These are phyloP conservation scores for Dactylorhiza incarnata DNA, from an alignment of 106 monocot genomes.

Conservation along the genomic window DNA sequence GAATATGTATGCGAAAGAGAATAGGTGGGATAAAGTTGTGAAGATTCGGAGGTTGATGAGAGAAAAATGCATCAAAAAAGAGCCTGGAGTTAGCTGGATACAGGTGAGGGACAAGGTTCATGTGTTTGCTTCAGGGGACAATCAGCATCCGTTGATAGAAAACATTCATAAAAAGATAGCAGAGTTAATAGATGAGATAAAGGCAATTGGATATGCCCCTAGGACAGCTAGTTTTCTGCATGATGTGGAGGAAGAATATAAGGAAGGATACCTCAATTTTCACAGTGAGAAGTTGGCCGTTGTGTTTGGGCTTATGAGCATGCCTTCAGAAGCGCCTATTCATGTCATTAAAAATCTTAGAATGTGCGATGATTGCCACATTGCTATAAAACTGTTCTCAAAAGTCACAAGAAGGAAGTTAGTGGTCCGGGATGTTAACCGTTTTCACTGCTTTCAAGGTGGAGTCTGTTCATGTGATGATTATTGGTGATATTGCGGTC, in stretches of 20 bases:
- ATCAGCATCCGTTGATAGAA: slow-evolving; percentile 29
- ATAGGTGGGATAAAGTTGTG: slow-evolving; percentile 52
- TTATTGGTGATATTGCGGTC: slow-evolving; percentile 30
- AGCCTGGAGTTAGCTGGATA: slow-evolving; percentile 74
- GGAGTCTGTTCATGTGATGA: slow-evolving; percentile 45
- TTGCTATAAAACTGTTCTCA: slow-evolving; percentile 48
- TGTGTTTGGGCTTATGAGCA: slow-evolving; percentile 36
- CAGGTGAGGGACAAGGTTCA: slow-evolving; percentile 41
- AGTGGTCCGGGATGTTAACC: slow-evolving; percentile 42
- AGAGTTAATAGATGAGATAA: slow-evolving; percentile 32
- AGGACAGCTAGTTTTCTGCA: slow-evolving; percentile 33
- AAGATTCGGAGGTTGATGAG: slow-evolving; percentile 52
- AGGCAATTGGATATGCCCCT: slow-evolving; percentile 45
- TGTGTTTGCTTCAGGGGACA: slow-evolving; percentile 58
- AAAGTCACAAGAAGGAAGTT: slow-evolving; percentile 26
- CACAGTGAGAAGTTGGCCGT: slow-evolving; percentile 55
- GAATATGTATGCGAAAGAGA: slow-evolving; percentile 60
- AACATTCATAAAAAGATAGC: slow-evolving; percentile 29
- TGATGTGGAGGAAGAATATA: slow-evolving; percentile 53
- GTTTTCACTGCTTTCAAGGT: slow-evolving; percentile 36
- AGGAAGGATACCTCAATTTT: slow-evolving; percentile 42
- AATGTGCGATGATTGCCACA: slow-evolving; percentile 54
- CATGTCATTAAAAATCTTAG: slow-evolving; percentile 52
- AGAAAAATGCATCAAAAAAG: slow-evolving; percentile 52
- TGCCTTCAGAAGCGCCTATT: slow-evolving; percentile 23